A percentile compares a stretch with the other conserved stretches of the same genome.
Evolutionary conservation across 352 stramenopile genomes (phyloP).

Genomic region (Pythium coloratum): DNA sequence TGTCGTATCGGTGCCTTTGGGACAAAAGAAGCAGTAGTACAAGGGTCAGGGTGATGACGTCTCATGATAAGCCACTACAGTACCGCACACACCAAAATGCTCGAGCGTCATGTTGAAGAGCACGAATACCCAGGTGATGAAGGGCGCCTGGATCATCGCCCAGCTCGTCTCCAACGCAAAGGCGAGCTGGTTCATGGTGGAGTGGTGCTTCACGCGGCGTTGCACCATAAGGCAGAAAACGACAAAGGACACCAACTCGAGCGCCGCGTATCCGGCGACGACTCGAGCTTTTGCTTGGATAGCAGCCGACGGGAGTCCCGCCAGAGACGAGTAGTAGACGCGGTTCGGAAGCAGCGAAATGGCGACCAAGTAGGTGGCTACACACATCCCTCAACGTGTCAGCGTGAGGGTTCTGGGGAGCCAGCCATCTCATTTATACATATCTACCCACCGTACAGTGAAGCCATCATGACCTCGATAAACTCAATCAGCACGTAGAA

Average conservation of each 20-base stretch:
- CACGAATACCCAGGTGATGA: conserved; percentile 24
- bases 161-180: conserved; percentile 36
- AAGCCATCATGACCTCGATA: conserved; percentile 21
- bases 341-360: conserved; percentile 5
- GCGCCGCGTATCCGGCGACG: not conserved
- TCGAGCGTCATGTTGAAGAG: conserved; percentile 8
- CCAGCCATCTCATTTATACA: no score
- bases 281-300: not conserved
- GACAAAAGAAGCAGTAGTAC: no score
- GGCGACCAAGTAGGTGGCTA: not conserved
- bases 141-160: conserved; percentile 16
- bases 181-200: conserved; percentile 19
- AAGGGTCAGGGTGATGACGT: no score
- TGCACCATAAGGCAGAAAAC: conserved; percentile 1
- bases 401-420: no score
- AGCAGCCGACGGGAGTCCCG: not conserved
- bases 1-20: conserved; percentile 8
- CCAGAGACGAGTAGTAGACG: conserved; percentile 10
- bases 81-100: conserved; percentile 6
- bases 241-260: conserved; percentile 9
- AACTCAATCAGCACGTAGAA: conserved; percentile 24
- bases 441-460: not conserved
- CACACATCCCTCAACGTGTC: no score
- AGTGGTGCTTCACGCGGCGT: not conserved
- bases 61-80: no score